Conservation (phyloP, 371 early-diverging fungal species). For the Gilbertella persicaria region DNA sequence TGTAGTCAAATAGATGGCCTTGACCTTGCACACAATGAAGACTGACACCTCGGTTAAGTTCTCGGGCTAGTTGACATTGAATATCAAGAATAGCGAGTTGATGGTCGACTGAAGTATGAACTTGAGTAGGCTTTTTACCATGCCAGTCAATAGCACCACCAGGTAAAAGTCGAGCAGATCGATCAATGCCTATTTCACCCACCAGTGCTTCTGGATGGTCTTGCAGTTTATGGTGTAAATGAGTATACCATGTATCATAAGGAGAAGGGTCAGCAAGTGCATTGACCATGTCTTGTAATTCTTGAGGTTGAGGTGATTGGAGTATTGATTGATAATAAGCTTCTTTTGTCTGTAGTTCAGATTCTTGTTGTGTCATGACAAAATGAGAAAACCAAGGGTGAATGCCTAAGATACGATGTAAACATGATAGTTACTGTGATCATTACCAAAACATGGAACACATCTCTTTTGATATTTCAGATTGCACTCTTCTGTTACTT, state of each 20-base stretch:
- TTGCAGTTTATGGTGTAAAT: slow-evolving; percentile 25
- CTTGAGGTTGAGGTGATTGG: slow-evolving; percentile 15
- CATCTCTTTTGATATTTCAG: slow-evolving; percentile 17
- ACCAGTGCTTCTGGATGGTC: slow-evolving; percentile 60
- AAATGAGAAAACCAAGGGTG: slow-evolving; percentile 52
- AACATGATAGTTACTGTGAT: not conserved
- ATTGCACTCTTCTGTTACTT: slow-evolving; percentile 26
- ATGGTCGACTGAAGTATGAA: slow-evolving; percentile 59
- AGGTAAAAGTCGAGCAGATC: slow-evolving; percentile 62
- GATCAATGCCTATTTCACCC: slow-evolving; percentile 90
- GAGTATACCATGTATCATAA: slow-evolving; percentile 32
- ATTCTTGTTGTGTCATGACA: slow-evolving; percentile 18
- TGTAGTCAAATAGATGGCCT: slow-evolving; percentile 63
- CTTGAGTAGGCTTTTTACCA: slow-evolving; percentile 45
- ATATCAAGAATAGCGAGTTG: slow-evolving; percentile 65
- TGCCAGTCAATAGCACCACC: slow-evolving; percentile 51
- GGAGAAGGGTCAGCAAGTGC: slow-evolving; percentile 26
- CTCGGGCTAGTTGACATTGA: slow-evolving; percentile 77
- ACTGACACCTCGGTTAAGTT: slow-evolving; percentile 68
- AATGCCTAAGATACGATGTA: slow-evolving; percentile 23
- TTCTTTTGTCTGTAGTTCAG: slow-evolving; percentile 2
- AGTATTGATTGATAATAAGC: slow-evolving; percentile 37
- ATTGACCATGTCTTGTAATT: slow-evolving; percentile 29
- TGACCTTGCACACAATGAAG: slow-evolving; percentile 86
- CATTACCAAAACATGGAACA: slow-evolving; percentile 46